phyloP scores from a whole-genome alignment of 2,329 filamentous ascomycete genomes.

The Leptographium galeiforme region DNA sequence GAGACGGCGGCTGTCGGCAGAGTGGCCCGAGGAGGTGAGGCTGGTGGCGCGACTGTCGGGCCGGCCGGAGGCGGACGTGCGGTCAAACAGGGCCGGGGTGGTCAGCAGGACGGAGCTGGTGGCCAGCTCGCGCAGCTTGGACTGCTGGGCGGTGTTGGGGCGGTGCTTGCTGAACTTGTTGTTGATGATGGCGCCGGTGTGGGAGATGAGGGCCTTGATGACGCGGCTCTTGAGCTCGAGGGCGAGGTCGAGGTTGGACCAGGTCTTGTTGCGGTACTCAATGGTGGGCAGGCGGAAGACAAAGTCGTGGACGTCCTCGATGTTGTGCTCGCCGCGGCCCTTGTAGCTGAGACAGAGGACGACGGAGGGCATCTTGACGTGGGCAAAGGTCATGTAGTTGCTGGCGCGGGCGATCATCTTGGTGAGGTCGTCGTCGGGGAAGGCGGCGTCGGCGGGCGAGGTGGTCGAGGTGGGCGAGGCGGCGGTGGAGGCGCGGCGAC shows the following conservation, averaged over 20 bases:
- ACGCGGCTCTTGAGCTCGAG: constrained; percentile 89
- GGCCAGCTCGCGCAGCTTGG: constrained; percentile 70
- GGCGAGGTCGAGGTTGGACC: constrained; percentile 93
- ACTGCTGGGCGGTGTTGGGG: constrained; percentile 66
- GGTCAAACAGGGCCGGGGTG: constrained; percentile 25
- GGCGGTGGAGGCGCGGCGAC: not conserved
- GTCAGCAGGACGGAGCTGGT: constrained; percentile 56
- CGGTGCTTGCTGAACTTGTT: constrained; percentile 92
- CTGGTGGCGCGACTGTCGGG: constrained; percentile 40
- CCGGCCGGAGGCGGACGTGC: constrained; percentile 28
- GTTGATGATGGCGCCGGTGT: constrained; percentile 89
- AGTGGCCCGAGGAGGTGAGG: constrained; percentile 30
- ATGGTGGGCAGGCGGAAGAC: constrained; percentile 91
- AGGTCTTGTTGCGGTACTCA: constrained; percentile 97
- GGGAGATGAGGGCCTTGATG: constrained; percentile 83
- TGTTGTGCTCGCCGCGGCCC: constrained; percentile 85
- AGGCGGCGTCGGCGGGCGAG: constrained; percentile 18
- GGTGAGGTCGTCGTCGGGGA: constrained; percentile 69
- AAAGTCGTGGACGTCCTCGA: constrained; percentile 94
- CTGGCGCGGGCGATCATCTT: constrained; percentile 94
- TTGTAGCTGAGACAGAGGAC: constrained; percentile 95
- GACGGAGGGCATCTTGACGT: constrained; percentile 89
- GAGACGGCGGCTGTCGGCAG: constrained; percentile 17
- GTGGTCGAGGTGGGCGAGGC: not conserved
- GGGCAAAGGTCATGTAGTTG: constrained; percentile 93